Conservation (phyloP, 768 basidiomycete species). For the Mycena amicta region DNA sequence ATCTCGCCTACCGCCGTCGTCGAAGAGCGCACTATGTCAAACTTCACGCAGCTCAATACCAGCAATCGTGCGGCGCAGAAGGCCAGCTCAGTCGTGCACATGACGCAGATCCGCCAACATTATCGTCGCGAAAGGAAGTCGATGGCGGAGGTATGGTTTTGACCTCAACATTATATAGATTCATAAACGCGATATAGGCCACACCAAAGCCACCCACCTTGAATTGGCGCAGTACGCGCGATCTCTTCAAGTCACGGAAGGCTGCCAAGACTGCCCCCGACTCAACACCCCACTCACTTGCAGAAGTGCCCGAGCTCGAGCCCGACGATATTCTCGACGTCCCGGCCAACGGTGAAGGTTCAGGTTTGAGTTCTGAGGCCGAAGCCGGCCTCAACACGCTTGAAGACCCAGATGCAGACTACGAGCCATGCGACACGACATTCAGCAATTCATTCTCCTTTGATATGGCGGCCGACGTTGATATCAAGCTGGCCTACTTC, state of each 20-base stretch:
- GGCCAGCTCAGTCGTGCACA: not conserved
- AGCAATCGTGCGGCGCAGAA: not conserved
- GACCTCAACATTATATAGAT: not conserved
- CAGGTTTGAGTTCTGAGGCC: not conserved
- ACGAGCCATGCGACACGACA: not conserved
- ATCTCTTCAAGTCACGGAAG: not conserved
- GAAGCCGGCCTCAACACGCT: not conserved
- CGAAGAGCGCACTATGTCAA: constrained; percentile 3
- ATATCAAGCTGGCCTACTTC: not conserved
- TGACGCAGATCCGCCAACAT: constrained; percentile 7
- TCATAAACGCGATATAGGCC: not conserved
- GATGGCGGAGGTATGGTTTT: not conserved
- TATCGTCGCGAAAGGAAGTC: not conserved
- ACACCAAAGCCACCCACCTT: not conserved
- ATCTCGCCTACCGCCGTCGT: not conserved
- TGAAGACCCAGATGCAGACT: not conserved
- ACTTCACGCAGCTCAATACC: not conserved
- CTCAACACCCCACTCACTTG: not conserved
- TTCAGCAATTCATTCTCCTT: not conserved
- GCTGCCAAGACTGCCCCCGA: not conserved
- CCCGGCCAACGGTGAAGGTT: too few species aligned
- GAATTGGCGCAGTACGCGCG: not conserved
- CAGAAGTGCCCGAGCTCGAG: not conserved
- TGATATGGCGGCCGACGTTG: not conserved
- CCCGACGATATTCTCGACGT: not conserved